These are phyloP conservation scores for Helichrysum umbraculigerum DNA, from an alignment of 129 eudicot genomes.

Conservation along the genomic window DNA sequence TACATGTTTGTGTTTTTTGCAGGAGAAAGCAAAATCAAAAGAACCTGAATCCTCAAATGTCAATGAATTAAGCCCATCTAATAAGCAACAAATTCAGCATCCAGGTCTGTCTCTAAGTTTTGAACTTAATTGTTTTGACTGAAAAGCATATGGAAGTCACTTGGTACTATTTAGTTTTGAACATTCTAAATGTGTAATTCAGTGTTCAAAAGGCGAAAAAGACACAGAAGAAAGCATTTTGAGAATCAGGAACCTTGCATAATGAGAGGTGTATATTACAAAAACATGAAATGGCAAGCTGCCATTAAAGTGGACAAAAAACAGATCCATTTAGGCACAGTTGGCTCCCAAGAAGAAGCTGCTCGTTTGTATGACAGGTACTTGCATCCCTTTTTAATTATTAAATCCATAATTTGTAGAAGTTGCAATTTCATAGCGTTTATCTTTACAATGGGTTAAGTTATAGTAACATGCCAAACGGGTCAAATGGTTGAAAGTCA, in stretches of 20 bases:
- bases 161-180: conserved; percentile 9
- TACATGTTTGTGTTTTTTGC: conserved; percentile 13
- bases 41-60: conserved; percentile 50
- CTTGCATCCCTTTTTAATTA: neutral
- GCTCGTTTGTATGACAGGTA: conserved; percentile 98
- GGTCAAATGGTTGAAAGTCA: conserved; percentile 1
- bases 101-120: conserved; percentile 45
- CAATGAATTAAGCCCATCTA: conserved; percentile 46
- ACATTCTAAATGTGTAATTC: conserved; percentile 9
- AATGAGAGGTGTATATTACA: conserved; percentile 92
- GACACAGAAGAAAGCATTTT: conserved; percentile 78
- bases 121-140: neutral
- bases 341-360: conserved; percentile 95
- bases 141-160: neutral
- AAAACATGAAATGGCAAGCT: conserved; percentile 99
- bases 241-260: conserved; percentile 77
- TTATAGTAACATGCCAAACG: neutral
- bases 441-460: neutral
- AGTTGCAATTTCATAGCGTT: neutral
- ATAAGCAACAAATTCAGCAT: conserved; percentile 50
- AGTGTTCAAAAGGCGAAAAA: conserved; percentile 85
- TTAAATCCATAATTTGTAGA: neutral
- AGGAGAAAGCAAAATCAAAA: conserved; percentile 31
- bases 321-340: conserved; percentile 98
- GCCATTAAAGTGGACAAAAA: conserved; percentile 98